Base-by-base conservation (phyloP, 805 yeast species). In the Monosporozyma aerobia region DNA sequence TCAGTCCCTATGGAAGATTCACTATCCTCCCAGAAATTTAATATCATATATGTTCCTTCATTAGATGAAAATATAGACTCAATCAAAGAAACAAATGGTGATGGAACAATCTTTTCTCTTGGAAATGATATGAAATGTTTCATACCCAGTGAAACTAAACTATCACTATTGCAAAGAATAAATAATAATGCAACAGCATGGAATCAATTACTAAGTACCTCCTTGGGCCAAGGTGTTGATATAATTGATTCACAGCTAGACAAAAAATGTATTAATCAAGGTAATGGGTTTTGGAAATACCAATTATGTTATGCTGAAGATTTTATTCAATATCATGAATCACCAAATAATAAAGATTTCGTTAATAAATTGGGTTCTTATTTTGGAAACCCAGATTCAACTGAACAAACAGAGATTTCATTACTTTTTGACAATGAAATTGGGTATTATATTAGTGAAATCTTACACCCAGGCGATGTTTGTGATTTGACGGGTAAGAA, bases 401-500 rank as follows among this genome's bases (percentile, higher is more conserved):
- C n/a, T 14, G 59, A 25, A 55, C 60, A 56, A 19, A 49, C 61
- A 37, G 61, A 60, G 2, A 54, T 56, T 6, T 71, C 69, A 47
- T 65, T 74, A 27, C 52, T 60, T 3, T 63, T 72, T 29, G 62
- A 63, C 43, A 44, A 44, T 29, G 65, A 70, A 32, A 65, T 66
- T 27, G 73, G 72, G 9, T 66, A 69, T 48, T 66, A 68, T 46
- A 54, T 69, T 3, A 65, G 67, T 51, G 65, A 67, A 47, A 44
- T 53, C 11, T 63, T 82, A 63, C 68, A 68, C 54, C 52, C 69
- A 64, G 94, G 92, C 8, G 76, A 77, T 22, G 51, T 69, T 3
- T 85, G 94, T 66, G 87, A 81, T 58, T 62, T 81, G 47, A 82
- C 87, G 0, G 73, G 73, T 2, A 62, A 68, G 29, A 77, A 77